Evolutionary conservation across 2,329 filamentous ascomycete genomes (phyloP).

Genomic region (Monosporascus sp.): DNA sequence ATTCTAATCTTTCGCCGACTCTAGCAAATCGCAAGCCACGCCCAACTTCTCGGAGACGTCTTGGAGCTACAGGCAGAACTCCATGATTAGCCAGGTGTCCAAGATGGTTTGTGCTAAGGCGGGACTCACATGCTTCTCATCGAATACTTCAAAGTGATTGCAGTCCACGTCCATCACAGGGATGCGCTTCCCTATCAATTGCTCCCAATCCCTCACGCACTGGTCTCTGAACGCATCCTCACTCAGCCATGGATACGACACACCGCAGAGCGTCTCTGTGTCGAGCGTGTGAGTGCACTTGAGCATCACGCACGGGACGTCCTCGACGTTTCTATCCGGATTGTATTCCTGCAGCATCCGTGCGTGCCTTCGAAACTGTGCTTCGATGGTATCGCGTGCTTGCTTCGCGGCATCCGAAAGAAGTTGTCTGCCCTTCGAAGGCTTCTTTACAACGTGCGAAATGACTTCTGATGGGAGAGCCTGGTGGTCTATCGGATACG

Average conservation of each 20-base stretch:
- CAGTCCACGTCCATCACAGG: constrained; percentile 20
- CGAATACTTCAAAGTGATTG: constrained; percentile 25
- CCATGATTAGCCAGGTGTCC: not conserved
- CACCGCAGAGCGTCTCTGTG: constrained; percentile 14
- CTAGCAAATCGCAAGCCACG: not conserved
- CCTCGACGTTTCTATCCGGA: not conserved
- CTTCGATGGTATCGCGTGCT: not conserved
- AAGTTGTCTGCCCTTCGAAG: not conserved
- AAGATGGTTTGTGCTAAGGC: not conserved
- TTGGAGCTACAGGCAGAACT: not conserved
- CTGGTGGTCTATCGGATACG: constrained; percentile 38
- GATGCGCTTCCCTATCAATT: constrained; percentile 14
- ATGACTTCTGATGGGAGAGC: constrained; percentile 33
- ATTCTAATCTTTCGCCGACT: not conserved
- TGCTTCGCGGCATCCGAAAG: not conserved
- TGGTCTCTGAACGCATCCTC: constrained; percentile 3
- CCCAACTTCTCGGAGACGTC: not conserved
- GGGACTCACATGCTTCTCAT: constrained; percentile 8
- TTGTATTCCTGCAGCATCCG: constrained; percentile 7
- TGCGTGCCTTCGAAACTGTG: constrained; percentile 8
- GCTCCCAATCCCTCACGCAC: constrained; percentile 15
- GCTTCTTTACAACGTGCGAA: constrained; percentile 3
- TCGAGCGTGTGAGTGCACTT: constrained; percentile 14
- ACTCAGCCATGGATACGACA: constrained; percentile 13
- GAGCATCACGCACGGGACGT: constrained; percentile 14